phyloP scores from a whole-genome alignment of 2,329 filamentous ascomycete genomes.

The Xylariaceae sp. region DNA sequence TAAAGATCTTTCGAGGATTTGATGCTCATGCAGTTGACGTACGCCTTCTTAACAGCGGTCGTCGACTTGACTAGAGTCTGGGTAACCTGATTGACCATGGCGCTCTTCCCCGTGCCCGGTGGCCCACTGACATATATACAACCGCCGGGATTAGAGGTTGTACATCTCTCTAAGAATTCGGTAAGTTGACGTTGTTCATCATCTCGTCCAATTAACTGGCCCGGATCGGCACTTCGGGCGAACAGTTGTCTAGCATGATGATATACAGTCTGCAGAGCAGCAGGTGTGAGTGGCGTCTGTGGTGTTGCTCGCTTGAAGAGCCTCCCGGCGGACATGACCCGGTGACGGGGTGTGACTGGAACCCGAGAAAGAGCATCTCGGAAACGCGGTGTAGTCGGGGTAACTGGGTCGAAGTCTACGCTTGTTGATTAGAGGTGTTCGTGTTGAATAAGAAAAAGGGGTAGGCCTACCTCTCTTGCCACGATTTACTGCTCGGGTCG shows the following conservation, averaged over 20 bases:
- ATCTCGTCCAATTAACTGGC: slow-evolving; percentile 73
- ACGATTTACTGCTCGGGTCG: slow-evolving; percentile 6
- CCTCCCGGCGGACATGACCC: slow-evolving; percentile 70
- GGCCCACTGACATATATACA: slow-evolving; percentile 95
- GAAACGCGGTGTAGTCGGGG: slow-evolving; percentile 70
- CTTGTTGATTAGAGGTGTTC: slow-evolving; percentile 5
- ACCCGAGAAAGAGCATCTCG: slow-evolving; percentile 69
- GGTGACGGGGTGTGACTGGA: slow-evolving; percentile 76
- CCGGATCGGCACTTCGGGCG: slow-evolving; percentile 68
- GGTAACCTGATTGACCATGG: slow-evolving; percentile 78
- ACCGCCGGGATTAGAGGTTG: slow-evolving; percentile 58
- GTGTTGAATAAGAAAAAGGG: neutral
- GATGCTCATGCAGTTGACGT: slow-evolving; percentile 96
- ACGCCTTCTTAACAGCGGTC: slow-evolving; percentile 58
- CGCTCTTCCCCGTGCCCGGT: slow-evolving; percentile 94
- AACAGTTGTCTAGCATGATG: slow-evolving; percentile 85
- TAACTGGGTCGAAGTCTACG: slow-evolving; percentile 47
- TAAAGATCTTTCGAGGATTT: slow-evolving; percentile 85
- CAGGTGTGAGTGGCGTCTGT: slow-evolving; percentile 66
- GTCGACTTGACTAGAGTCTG: slow-evolving; percentile 49
- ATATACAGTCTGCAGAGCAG: slow-evolving; percentile 69
- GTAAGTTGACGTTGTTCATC: slow-evolving; percentile 59
- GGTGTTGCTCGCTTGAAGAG: slow-evolving; percentile 74
- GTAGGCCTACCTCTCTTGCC: slow-evolving; percentile 21
- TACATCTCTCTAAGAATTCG: slow-evolving; percentile 61